Evolutionary conservation across 768 basidiomycete species (phyloP), one percentile per base, ranked within the genome.

Genomic region (Pleurotus sapidus): DNA sequence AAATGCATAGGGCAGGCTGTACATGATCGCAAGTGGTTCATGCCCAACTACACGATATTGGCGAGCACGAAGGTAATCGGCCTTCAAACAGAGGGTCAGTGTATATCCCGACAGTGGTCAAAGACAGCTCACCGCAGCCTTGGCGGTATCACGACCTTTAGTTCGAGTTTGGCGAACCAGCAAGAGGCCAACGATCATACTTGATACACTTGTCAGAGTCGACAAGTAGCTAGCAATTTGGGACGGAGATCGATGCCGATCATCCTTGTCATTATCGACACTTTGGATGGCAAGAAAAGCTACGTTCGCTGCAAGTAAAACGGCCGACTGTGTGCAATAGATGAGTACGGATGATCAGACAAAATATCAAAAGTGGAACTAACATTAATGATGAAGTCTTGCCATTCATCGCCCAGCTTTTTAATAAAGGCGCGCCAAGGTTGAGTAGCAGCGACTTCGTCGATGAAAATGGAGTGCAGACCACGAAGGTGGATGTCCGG

Each of bases 281-380:
- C 74, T 71, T 27, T 74, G 70, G 37, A 84, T 78, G 0, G 79
- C 74, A 9, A 84, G 69, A 59, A 82, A 79, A 0, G 72, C 75
- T 3, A 84, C 74, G 46, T 82, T 80, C 9, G 76, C 77, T 18
- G 73, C 76, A 24, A 84, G 63, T 1, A 84, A 68, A 1, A 84
- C 77, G 1, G 79, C 75, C 0, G 77, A 74, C 82, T 83, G 55
- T 25, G 51, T 49, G 18, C 46, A 18, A 46, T 39, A 34, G 15
- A 34, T 25, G 15, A 38, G 6, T 30, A 12, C n/a, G 30, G 30
- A 8, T 11, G 11, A 7, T 34, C 38, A 49, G 38, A 24, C 15
- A n/a, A 49, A 15, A 11, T 38, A 24, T 39, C 25, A 17, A 23
- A 30, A 17, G 11, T 7, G 39, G 37, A 17, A 56, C 77, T 45